Conservation (phyloP, 441 rosid genomes). For the Flueggea neowawraea region DNA sequence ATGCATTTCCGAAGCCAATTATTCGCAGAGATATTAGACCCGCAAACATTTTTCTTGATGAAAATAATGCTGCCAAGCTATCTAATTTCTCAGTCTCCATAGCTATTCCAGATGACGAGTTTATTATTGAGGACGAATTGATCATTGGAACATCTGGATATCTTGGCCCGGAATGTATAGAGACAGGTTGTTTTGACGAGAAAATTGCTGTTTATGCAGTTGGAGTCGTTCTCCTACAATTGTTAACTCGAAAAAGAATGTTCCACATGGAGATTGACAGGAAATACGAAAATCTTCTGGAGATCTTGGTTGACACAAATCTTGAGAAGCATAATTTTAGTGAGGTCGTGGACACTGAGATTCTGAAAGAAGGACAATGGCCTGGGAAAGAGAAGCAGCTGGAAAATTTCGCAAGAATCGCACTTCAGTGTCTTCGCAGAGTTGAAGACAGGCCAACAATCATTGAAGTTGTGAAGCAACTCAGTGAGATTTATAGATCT, state of each 20-base stretch:
- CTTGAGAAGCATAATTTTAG: neutral
- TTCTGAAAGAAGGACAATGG: conserved; percentile 2
- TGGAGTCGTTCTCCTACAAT: conserved; percentile 29
- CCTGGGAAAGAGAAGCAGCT: neutral
- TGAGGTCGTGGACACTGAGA: conserved; percentile 2
- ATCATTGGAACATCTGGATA: conserved; percentile 14
- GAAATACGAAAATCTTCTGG: too few relatives aligned
- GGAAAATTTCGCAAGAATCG: neutral
- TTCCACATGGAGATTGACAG: too few relatives aligned
- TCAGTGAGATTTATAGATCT: conserved; percentile 2
- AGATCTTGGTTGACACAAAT: neutral
- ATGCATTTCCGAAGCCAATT: conserved; percentile 31
- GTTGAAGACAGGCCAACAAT: neutral
- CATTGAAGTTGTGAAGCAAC: conserved; percentile 8
- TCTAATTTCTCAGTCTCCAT: conserved; percentile 22
- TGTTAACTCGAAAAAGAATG: conserved; percentile 21
- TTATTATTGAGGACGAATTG: conserved; percentile 16
- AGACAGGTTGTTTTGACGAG: conserved; percentile 20
- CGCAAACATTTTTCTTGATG: conserved; percentile 21
- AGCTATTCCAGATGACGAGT: conserved; percentile 24
- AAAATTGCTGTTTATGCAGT: conserved; percentile 40
- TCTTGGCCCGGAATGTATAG: conserved; percentile 24
- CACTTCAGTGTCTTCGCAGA: neutral
- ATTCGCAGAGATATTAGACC: conserved; percentile 24
- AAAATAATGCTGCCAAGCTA: conserved; percentile 27